Evolutionary conservation across 2,329 filamentous ascomycete genomes (phyloP).

Genomic region (Sodiomyces alkalinus): DNA sequence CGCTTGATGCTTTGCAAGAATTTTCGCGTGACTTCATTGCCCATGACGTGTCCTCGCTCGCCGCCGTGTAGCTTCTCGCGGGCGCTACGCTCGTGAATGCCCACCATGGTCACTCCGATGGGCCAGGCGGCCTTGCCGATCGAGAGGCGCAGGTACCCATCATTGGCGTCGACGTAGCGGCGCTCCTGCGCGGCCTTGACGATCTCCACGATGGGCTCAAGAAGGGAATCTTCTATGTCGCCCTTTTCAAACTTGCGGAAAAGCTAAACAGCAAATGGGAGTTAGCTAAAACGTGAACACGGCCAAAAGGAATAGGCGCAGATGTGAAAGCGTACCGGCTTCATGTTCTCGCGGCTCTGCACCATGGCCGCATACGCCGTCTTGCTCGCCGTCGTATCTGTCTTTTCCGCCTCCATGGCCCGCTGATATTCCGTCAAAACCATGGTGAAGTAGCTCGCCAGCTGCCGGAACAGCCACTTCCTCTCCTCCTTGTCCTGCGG

Average conservation of each 20-base stretch:
- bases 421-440: constrained; percentile 77
- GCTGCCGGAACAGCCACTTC: constrained; percentile 66
- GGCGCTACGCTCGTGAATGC: constrained; percentile 93
- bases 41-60: constrained; percentile 87
- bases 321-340: constrained; percentile 42
- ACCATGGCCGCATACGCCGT: constrained; percentile 74
- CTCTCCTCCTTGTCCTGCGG: constrained; percentile 49
- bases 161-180: constrained; percentile 90
- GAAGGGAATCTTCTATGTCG: constrained; percentile 62
- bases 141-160: constrained; percentile 81
- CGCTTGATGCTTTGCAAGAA: constrained; percentile 96
- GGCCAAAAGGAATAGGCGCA: background rate
- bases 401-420: constrained; percentile 52
- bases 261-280: constrained; percentile 30
- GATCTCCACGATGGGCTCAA: constrained; percentile 79
- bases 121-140: constrained; percentile 98
- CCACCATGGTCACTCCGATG: constrained; percentile 98
- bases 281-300: too few species aligned
- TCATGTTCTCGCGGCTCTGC: constrained; percentile 76
- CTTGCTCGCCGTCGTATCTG: constrained; percentile 61
- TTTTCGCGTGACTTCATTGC: constrained; percentile 88
- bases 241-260: constrained; percentile 79
- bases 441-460: constrained; percentile 93
- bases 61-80: constrained; percentile 88
- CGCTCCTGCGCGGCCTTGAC: constrained; percentile 80